Conservation (phyloP, 768 basidiomycete species). For the Artomyces pyxidatus region DNA sequence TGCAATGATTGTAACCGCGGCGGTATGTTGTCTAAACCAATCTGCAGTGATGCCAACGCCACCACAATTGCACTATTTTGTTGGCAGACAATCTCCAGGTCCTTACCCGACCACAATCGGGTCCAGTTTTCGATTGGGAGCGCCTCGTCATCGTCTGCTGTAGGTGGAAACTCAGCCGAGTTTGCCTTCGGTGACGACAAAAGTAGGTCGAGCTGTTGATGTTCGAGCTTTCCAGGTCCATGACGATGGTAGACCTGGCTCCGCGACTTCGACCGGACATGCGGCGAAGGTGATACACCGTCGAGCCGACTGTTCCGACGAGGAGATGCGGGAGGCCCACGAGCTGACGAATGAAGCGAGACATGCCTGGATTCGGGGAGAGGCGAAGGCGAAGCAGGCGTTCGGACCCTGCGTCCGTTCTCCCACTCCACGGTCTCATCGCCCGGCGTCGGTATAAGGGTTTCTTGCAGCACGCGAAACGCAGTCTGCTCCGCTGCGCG, state of each 20-base stretch:
- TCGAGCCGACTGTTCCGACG: conserved; percentile 13
- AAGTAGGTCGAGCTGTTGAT: conserved; percentile 34
- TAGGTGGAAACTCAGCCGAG: conserved; percentile 12
- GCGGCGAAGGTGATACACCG: conserved; percentile 19
- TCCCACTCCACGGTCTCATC: conserved; percentile 9
- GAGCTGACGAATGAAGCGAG: conserved; percentile 21
- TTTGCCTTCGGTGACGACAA: conserved; percentile 9
- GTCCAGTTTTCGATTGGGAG: conserved; percentile 33
- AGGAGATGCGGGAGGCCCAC: conserved; percentile 19
- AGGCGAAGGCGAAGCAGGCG: conserved; percentile 11
- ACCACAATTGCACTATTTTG: conserved; percentile 84
- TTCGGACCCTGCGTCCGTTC: background rate
- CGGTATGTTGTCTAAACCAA: conserved; percentile 29
- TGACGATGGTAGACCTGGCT: conserved; percentile 61
- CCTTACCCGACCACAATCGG: conserved; percentile 69
- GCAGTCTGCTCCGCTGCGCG: conserved; percentile 69
- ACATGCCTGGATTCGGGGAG: conserved; percentile 28
- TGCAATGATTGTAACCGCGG: background rate
- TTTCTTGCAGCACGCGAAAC: conserved; percentile 80
- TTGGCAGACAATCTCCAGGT: conserved; percentile 75
- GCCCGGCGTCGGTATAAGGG: conserved; percentile 45
- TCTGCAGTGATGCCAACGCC: conserved; percentile 59
- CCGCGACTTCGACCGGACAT: conserved; percentile 60
- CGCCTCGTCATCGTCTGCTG: conserved; percentile 21
- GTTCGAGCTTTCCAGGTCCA: conserved; percentile 57